Percentiles rank a stretch among this genome's conserved stretches.
Conservation (phyloP, 805 yeast genomes). For the Suhomyces pyralidae region DNA sequence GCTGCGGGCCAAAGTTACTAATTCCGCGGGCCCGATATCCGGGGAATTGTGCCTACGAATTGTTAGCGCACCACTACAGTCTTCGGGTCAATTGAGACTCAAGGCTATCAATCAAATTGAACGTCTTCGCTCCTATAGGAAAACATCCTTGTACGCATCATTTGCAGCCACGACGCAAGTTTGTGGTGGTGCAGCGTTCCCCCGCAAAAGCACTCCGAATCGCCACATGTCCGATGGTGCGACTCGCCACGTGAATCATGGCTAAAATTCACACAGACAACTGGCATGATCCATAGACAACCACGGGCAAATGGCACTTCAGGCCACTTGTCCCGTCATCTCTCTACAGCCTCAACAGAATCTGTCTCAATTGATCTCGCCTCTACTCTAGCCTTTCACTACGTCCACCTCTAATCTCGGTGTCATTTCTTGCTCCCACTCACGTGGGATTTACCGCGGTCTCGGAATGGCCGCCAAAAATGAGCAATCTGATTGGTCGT, state of each 20-base stretch:
- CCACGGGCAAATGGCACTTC: too few species aligned
- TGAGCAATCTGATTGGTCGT: conserved; percentile 3
- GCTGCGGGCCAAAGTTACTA: background rate
- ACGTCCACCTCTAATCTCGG: background rate
- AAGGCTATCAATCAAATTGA: background rate
- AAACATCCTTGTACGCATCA: background rate
- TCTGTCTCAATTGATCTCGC: background rate
- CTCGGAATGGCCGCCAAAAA: conserved; percentile 3
- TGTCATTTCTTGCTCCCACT: background rate
- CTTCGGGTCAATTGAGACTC: background rate
- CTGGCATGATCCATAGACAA: too few species aligned
- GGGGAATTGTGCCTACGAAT: background rate
- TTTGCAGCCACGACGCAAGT: background rate
- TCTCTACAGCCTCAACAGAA: too few species aligned
- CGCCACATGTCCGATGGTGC: background rate
- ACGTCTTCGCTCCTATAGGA: background rate
- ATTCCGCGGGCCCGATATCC: background rate
- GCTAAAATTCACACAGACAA: background rate
- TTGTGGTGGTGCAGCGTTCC: background rate
- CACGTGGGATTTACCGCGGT: background rate
- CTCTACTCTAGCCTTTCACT: background rate
- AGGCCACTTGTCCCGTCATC: too few species aligned
- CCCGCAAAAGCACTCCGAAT: background rate
- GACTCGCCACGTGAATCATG: background rate
- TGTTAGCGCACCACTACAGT: background rate